Evolutionary conservation across 495 filamentous ascomycete genomes (phyloP).

Genomic region (Massariosphaeria phaeospora): DNA sequence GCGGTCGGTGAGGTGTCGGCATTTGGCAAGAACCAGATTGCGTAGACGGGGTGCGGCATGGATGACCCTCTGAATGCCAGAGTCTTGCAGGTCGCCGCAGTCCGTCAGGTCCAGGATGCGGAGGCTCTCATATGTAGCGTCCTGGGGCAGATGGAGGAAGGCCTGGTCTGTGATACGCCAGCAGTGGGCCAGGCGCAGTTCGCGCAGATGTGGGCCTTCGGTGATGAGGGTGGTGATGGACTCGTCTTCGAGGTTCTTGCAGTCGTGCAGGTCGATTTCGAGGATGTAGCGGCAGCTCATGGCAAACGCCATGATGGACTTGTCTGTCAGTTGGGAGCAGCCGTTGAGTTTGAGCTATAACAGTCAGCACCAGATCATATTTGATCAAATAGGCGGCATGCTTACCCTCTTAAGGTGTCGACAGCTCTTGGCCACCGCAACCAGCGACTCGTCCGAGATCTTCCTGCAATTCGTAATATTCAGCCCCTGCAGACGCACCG

Average conservation of each 20-base stretch:
- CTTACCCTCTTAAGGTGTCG: slow-evolving; percentile 80
- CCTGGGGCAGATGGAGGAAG: slow-evolving; percentile 72
- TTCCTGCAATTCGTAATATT: slow-evolving; percentile 85
- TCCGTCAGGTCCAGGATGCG: slow-evolving; percentile 92
- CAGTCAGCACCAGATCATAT: slow-evolving; percentile 27
- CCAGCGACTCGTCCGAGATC: slow-evolving; percentile 79
- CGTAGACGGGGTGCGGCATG: slow-evolving; percentile 79
- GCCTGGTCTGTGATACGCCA: slow-evolving; percentile 74
- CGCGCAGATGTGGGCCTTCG: slow-evolving; percentile 73
- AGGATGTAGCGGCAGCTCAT: slow-evolving; percentile 83
- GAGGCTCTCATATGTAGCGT: slow-evolving; percentile 71
- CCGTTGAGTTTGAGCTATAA: slow-evolving; percentile 87
- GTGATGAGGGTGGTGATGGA: slow-evolving; percentile 73
- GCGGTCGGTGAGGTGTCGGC: slow-evolving; percentile 82
- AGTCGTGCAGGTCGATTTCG: slow-evolving; percentile 92
- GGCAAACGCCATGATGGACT: slow-evolving; percentile 77
- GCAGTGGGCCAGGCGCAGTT: slow-evolving; percentile 82
- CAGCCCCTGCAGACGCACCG: slow-evolving; percentile 79
- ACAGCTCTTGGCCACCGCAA: slow-evolving; percentile 76
- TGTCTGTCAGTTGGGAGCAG: slow-evolving; percentile 71
- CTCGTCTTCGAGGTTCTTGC: slow-evolving; percentile 69
- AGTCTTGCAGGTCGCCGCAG: slow-evolving; percentile 75
- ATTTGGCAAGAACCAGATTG: slow-evolving; percentile 92
- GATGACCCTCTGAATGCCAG: slow-evolving; percentile 80
- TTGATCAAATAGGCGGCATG: slow-evolving; percentile 27